Evolutionary conservation across 1,284 basidiomycete genomes (phyloP).

Genomic region (Cystobasidiaceae sp.): DNA sequence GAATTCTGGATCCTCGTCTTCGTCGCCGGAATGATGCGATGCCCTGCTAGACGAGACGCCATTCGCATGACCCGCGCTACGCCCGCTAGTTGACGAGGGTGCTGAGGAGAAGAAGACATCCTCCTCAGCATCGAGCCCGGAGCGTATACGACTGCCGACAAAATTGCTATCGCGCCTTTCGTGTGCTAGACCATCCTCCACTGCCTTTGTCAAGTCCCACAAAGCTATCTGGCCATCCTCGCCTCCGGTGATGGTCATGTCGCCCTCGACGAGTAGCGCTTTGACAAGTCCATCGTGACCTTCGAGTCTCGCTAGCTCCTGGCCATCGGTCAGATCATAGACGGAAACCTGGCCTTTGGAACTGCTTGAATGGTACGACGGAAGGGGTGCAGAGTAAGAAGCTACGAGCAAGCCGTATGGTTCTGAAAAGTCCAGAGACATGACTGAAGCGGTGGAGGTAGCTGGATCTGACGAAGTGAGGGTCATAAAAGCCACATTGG

Average conservation of each 20-base stretch:
- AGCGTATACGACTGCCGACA: no score
- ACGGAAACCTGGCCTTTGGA: slow-evolving; percentile 8
- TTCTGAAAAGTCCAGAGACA: neutral
- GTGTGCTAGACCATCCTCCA: slow-evolving; percentile 29
- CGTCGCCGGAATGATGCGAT: slow-evolving; percentile 2
- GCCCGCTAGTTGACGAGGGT: neutral
- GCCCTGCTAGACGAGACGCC: neutral
- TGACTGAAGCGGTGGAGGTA: slow-evolving; percentile 55
- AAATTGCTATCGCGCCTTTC: no score
- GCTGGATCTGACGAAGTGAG: slow-evolving; percentile 2
- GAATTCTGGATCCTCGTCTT: neutral
- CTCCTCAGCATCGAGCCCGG: slow-evolving; percentile 15
- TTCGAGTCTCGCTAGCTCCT: slow-evolving; percentile 69
- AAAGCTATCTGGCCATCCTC: slow-evolving; percentile 75
- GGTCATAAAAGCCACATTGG: slow-evolving; percentile 94
- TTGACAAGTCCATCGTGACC: slow-evolving; percentile 77
- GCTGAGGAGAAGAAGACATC: slow-evolving; percentile 16
- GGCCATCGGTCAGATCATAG: slow-evolving; percentile 51
- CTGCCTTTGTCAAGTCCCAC: slow-evolving; percentile 75
- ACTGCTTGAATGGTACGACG: neutral
- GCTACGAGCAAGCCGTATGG: slow-evolving; percentile 2
- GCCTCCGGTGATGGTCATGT: slow-evolving; percentile 83
- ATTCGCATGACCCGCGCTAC: neutral
- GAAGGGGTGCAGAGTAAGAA: slow-evolving; percentile 73
- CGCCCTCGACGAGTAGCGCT: slow-evolving; percentile 87